Evolutionary conservation across 2,329 filamentous ascomycete species (phyloP), one percentile per base, ranked within the genome.

Genomic region (Aspergillus versicolor): DNA sequence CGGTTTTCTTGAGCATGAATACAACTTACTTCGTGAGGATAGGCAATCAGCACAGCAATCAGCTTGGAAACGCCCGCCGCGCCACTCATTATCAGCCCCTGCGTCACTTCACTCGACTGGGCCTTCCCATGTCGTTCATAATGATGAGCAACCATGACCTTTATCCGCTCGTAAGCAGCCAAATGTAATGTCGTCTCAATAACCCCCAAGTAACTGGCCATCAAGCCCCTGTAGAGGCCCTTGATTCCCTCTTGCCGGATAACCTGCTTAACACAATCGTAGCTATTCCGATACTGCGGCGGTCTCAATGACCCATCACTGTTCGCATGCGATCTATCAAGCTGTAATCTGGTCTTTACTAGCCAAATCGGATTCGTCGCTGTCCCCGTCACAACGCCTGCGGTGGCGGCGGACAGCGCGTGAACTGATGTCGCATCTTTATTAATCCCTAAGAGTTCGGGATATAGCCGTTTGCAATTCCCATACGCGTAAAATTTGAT

Each of bases 211-310:
- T 73, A 74, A 50, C 72, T 96, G 17, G 93, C 93, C 0, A 91
- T 91, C 51, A 97, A 79, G 8, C 93, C 93, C 72, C 92, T 84
- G 72, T 97, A 97, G 80, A 97, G 84, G 57, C 93, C 93, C 51
- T 86, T 83, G 42, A 96, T 70, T 2, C 93, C 92, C 74, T 97
- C 93, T 66, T 96, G 86, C 52, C 79, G 81, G 84, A 91, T 89
- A 59, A 97, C 96, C 15, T 91, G 86, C 47, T 81, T 84, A 30
- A 67, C 53, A 27, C 69, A 50, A 87, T 91, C 3, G 89, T 96
- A 56, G 91, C 93, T 44, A 91, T 72, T 70, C 50, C 55, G 77
- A 73, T 65, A 79, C 77, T 49, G 78, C 65, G 55, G 75, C 22
- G 55, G 55, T 19, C 50, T 52, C 13, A 47, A 46, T 63, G 53